These are phyloP conservation scores for Cladorrhinum samala DNA, from an alignment of 495 filamentous ascomycete species.

Conservation along the genomic window DNA sequence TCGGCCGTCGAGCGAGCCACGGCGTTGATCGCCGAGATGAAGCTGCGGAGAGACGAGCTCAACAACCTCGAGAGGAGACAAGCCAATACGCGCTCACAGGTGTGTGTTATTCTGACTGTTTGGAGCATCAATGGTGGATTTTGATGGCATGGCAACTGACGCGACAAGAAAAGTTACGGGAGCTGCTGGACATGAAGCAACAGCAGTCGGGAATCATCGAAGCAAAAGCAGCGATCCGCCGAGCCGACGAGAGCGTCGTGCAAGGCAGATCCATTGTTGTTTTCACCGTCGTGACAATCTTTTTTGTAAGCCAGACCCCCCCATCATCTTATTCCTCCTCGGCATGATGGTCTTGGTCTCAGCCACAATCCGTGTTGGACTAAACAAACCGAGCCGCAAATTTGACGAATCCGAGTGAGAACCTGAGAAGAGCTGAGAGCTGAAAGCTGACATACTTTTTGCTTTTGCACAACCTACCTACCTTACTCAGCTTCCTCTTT, in stretches of 20 bases:
- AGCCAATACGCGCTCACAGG: constrained; percentile 13
- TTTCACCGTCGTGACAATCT: constrained; percentile 60
- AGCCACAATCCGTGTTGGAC: too few species aligned
- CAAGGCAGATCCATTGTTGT: constrained; percentile 58
- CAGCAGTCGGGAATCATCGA: constrained; percentile 60
- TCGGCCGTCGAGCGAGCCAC: constrained; percentile 15
- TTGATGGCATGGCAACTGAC: too few species aligned
- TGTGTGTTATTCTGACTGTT: constrained; percentile 1
- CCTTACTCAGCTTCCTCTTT: constrained; percentile 32
- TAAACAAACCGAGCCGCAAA: too few species aligned
- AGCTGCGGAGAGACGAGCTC: constrained; percentile 17
- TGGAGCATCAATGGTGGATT: background rate
- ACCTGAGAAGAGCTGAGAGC: too few species aligned
- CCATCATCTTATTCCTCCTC: background rate
- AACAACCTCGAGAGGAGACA: constrained; percentile 17
- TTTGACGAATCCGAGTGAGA: too few species aligned
- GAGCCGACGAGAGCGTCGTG: constrained; percentile 51
- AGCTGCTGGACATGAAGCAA: constrained; percentile 56
- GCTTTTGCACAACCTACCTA: too few species aligned
- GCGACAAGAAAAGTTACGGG: constrained; percentile 26
- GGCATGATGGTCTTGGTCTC: background rate
- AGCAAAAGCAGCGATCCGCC: constrained; percentile 50
- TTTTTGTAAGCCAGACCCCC: constrained; percentile 35
- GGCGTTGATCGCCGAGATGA: constrained; percentile 19
- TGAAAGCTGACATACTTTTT: too few species aligned